Base-by-base conservation (phyloP, 306 rosid species). In the Canavalia gladiata region DNA sequence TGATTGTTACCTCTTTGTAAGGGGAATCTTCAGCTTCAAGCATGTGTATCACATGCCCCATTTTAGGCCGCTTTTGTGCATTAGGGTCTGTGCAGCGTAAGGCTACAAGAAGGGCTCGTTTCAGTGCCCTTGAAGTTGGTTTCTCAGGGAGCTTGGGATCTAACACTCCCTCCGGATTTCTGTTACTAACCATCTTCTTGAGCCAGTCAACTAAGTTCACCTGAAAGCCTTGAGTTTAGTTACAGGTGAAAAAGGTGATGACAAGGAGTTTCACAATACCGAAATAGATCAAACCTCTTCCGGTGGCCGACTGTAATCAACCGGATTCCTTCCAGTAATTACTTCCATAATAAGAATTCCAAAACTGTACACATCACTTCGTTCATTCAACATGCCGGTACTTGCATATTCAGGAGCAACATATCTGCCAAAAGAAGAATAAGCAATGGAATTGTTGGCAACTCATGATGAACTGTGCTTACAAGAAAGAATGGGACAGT, bases 401-500 rank as follows among this genome's bases (percentile, higher is more conserved):
- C 98, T 90, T 46, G 97, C 97, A 84, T 92, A 94, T 81, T 94
- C 98, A 5, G 98, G 98, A 37, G 98, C 98, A 29, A 94, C 98
- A 85, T 94, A 94, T 62, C 98, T 94, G 81, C 63, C 49, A 81
- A 89, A 70, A 33, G 13, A 29, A 85, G n/a, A 75, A 80, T 6
- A 60, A 6, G 54, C 6, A 59, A 71, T 57, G 8, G 33, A 46
- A 59, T 3, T 79, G 12, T 5, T 45, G 41, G 35, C 2, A 51
- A 5, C 65, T 34, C 75, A 49, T 37, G 29, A 31, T 54, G 34
- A 45, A 29, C 42, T 43, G 28, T 30, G 43, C 65, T 34, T n/a
- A 8, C 0, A 52, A 4, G 39, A 55, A 1, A 1, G 41, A 60
- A 8, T 49, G 25, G n/a, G 12, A 60, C 18, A 79, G 4, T 7